Evolutionary conservation across 169 alveolate species (phyloP).

Genomic region (Eimeria necatrix): DNA sequence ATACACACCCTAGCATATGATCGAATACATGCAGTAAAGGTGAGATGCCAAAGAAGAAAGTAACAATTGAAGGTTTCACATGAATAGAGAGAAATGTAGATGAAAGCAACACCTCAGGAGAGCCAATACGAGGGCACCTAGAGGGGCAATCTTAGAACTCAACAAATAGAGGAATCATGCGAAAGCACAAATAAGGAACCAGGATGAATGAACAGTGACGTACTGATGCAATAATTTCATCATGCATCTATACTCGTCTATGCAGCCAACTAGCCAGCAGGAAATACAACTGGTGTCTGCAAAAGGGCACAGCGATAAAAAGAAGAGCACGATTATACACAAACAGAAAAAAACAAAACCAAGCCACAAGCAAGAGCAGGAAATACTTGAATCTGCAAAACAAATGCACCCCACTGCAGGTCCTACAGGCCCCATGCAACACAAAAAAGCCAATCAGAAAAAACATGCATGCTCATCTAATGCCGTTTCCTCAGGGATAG

Average conservation of each 20-base stretch:
- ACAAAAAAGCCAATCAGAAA: background rate
- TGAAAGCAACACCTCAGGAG: too few species aligned
- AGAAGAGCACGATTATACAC: background rate
- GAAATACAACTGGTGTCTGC: background rate
- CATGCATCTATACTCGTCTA: conserved; percentile 56
- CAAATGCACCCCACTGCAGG: too few species aligned
- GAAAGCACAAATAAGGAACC: background rate
- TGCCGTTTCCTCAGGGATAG: background rate
- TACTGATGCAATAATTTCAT: conserved; percentile 47
- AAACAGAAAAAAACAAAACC: too few species aligned
- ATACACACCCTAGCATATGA: too few species aligned
- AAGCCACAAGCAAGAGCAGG: too few species aligned
- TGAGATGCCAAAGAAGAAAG: too few species aligned
- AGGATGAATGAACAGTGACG: background rate
- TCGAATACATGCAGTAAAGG: too few species aligned
- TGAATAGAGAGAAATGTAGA: too few species aligned
- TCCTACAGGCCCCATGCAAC: background rate
- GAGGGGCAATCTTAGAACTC: background rate
- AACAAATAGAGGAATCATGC: background rate
- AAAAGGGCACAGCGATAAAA: background rate
- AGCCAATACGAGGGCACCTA: too few species aligned
- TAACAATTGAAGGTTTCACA: too few species aligned
- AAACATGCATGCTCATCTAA: background rate
- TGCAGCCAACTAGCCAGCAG: conserved; percentile 22
- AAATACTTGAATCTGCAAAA: too few species aligned